Base-by-base conservation (phyloP, 2,329 filamentous ascomycete species). In the Pseudocercospora fijiensis region DNA sequence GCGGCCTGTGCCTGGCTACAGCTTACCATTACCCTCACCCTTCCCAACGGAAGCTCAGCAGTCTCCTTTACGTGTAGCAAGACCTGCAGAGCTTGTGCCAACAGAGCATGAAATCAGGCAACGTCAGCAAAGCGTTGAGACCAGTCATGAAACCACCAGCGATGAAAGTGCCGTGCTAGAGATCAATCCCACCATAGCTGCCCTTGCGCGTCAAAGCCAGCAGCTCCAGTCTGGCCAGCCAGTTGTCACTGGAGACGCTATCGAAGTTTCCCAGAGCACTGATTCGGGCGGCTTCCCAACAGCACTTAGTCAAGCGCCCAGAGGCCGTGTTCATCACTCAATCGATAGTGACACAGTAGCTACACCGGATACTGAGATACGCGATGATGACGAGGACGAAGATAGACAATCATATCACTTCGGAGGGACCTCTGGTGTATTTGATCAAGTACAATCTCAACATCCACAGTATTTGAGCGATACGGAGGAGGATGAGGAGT, bases 21-120 rank as follows among this genome's bases (percentile, higher is more conserved):
- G 62, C 10, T 57, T 76, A 16, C 73, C 75, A 30, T 58, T 76
- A n/a, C 75, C 74, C 4, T 76, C 75, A 16, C 74, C 75, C 1
- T 76, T 76, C 56, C 73, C 74, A 26, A 64, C 60, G 1, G 67
- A 69, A n/a, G 28, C 59, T 20, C 26, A 51, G 27, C 60, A 60
- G 43, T 20, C 43, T 24, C 61, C 58, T 2, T 53, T 67, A 9
- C 51, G 53, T 27, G 9, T n/a, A 16, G 20, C 45, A 24, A 20
- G 43, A 52, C 45, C 13, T 33, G 57, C 41, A 11, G 24, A 59
- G 13, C 27, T 43, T 24, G 43, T 20, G n/a, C 24, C 43, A 5
- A 59, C 57, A 49, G 41, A 53, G 27, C 47, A 53, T 20, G n/a
- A 51, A 51, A 9, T 59, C 26, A 27, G 41, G 26, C 57, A 51